Evolutionary conservation across 768 basidiomycete genomes (phyloP), one percentile per base, ranked within the genome.

Genomic region (Austroboletus festivus): DNA sequence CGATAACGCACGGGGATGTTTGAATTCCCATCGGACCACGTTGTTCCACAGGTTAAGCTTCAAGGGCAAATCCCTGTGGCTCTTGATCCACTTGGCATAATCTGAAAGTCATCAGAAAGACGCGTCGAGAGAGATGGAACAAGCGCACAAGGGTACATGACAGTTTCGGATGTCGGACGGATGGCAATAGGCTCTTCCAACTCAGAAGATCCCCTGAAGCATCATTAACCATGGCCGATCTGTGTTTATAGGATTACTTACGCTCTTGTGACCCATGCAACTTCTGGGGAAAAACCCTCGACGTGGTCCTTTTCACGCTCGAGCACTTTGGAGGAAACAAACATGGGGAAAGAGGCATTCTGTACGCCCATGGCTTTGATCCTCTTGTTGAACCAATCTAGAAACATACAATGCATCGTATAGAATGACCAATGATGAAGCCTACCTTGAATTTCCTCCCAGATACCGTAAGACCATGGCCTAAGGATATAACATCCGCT

Each of bases 1-100:
- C 4, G 11, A 38, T 71, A 16, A 59, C 85, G 64, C 52, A 89
- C 88, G 94, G 49, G 95, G 95, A 68, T 94, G 94, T 73, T 99
- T 99, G 79, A 99, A 99, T 69, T 99, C 95, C 96, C 96, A 99
- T 49, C 96, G 86, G 26, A 99, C 96, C 58, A 99, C 93, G 56
- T 85, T 93, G 73, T 99, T 99, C 96, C 96, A 99, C 68, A 97
- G 89, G 72, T 98, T 99, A 40, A 98, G 79, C 69, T 95, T 96
- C 59, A 99, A 73, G 3, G 96, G 96, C 41, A 99, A 83, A 66
- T 99, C 96, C 50, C 96, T 90, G 70, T 99, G 88, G 52, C 86
- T 89, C 64, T 93, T 89, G 67, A 99, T 91, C 96, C 96, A 99
- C 72, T 97, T 98, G 50, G 95, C 85, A 68, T 98, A 99, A 73